Base-by-base conservation (phyloP, 805 yeast species). In the Yamadazyma laniorum region DNA sequence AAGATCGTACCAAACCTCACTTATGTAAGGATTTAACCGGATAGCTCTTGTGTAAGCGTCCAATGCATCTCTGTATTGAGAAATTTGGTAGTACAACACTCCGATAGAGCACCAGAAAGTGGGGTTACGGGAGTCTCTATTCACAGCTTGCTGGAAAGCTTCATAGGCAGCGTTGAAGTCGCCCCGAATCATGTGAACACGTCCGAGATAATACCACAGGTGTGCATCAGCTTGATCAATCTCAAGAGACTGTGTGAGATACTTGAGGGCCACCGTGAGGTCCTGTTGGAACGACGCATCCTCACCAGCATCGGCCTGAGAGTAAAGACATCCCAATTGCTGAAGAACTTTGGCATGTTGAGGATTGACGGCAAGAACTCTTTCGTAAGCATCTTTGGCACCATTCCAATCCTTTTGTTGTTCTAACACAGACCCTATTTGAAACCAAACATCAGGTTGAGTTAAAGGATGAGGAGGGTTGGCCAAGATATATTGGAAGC, bases 41-140 rank as follows among this genome's bases (percentile, higher is more conserved):
- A 93, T 93, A 8, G 99, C 99, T 39, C 98, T 74, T 6, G 98
- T 90, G 66, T 93, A 93, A 12, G 99, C 99, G 60, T 93, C 98
- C 47, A 93, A 71, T 2, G 99, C 99, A 59, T 93, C 99, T 40
- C 96, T 75, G 66, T 87, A 93, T 67, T 93, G 99, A 40, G 93
- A 80, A 43, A 93, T 91, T 65, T 93, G 97, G 63, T 91, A 93
- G 66, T 93, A 93, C 42, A 93, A 73, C 12, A 93, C 99, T 59
- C 99, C 99, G 54, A 85, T 85, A 23, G 90, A 82, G 52, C 95
- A 85, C 99, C 99, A 93, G 70, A 93, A 93, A 1, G 97, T 93
- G 41, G 99, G 98, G 61, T 93, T 93, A 59, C 97, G 77, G 26
- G 95, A 84, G 62, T 93, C 98, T 47, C 96, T 77, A 61, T 93